Conservation (phyloP, 2,329 filamentous ascomycete species). For the Cladosporium halotolerans region DNA sequence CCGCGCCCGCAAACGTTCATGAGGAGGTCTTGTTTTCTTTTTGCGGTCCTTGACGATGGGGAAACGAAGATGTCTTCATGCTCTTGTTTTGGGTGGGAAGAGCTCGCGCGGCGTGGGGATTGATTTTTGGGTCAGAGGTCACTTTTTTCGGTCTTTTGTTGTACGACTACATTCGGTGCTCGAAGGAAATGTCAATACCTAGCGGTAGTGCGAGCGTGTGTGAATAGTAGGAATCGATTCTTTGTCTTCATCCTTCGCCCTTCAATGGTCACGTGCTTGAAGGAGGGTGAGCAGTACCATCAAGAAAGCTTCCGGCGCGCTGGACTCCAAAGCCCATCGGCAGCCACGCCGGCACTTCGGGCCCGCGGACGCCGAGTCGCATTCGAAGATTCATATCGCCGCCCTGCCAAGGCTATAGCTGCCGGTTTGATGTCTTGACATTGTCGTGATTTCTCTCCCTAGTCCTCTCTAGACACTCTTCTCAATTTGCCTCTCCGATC, state of each 20-base stretch:
- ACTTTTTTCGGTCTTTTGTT: too few species aligned
- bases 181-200: not conserved
- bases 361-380: not conserved
- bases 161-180: too few species aligned
- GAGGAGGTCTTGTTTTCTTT: too few species aligned
- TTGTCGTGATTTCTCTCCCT: not conserved
- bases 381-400: not conserved
- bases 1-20: too few species aligned
- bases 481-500: not conserved
- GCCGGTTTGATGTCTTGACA: conserved; percentile 4
- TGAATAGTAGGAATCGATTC: not conserved
- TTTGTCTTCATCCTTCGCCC: not conserved
- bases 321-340: too few species aligned
- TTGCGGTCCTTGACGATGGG: too few species aligned
- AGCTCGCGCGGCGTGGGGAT: not conserved
- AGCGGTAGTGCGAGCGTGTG: not conserved
- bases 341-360: not conserved
- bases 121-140: too few species aligned
- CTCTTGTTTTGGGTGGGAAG: not conserved
- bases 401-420: conserved; percentile 1
- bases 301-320: too few species aligned
- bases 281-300: too few species aligned
- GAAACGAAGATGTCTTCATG: not conserved
- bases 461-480: not conserved
- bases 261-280: too few species aligned